Evolutionary conservation across 1,284 basidiomycete genomes (phyloP).

Genomic region (Clitocybe nebularis): DNA sequence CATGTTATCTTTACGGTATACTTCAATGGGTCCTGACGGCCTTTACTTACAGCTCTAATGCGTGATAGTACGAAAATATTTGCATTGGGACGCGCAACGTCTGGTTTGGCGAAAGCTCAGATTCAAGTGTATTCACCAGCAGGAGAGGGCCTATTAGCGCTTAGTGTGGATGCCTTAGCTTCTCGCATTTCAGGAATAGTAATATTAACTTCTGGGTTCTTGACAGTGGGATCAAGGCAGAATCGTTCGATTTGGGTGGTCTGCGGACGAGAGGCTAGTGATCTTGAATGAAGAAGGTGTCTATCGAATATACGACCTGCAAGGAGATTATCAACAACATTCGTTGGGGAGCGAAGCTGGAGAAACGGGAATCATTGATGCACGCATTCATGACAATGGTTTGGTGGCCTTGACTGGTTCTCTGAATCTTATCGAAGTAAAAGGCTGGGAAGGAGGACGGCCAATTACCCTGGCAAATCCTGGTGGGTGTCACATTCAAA

Average conservation of each 20-base stretch:
- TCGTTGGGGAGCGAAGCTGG: constrained; percentile 83
- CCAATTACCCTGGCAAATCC: constrained; percentile 65
- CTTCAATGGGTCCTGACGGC: too few relatives aligned
- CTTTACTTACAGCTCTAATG: constrained; percentile 65
- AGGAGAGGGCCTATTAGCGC: constrained; percentile 60
- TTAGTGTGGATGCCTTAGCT: constrained; percentile 60
- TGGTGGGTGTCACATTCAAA: constrained; percentile 38
- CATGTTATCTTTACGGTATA: not conserved
- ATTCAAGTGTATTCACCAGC: constrained; percentile 75
- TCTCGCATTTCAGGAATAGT: constrained; percentile 11
- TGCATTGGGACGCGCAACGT: constrained; percentile 61
- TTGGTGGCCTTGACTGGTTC: constrained; percentile 83
- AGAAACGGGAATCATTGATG: constrained; percentile 84
- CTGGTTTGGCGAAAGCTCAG: constrained; percentile 69
- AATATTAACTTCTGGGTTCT: constrained; percentile 14
- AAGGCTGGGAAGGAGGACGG: constrained; percentile 77
- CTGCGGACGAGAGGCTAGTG: constrained; percentile 73
- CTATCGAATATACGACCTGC: constrained; percentile 88
- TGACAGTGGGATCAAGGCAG: constrained; percentile 79
- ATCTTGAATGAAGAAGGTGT: constrained; percentile 90
- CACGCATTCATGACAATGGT: constrained; percentile 81
- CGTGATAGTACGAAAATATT: constrained; percentile 82
- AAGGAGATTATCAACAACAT: constrained; percentile 81
- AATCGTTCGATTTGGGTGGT: constrained; percentile 84
- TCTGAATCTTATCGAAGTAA: constrained; percentile 78